These are phyloP conservation scores for Mycena capillaripes DNA, from an alignment of 768 basidiomycete species.

Conservation along the genomic window DNA sequence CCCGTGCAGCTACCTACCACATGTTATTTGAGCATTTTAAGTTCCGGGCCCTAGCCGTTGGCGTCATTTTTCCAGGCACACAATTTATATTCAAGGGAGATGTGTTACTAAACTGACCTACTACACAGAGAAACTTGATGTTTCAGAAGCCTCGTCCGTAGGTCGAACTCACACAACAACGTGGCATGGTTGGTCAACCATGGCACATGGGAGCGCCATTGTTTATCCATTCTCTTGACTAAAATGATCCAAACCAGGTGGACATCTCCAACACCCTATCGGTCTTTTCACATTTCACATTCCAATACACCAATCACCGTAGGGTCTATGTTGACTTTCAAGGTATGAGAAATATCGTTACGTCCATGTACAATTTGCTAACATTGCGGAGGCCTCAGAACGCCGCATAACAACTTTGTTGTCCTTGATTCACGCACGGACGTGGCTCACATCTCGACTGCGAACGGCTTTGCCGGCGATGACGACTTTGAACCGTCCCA, in stretches of 20 bases:
- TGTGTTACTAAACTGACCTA: background rate
- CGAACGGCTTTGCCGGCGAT: no score
- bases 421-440: no score
- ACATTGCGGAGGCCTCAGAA: no score
- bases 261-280: background rate
- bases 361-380: no score
- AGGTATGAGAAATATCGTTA: constrained; percentile 32
- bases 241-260: background rate
- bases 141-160: background rate
- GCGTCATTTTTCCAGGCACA: background rate
- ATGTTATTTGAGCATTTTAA: background rate
- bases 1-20: background rate
- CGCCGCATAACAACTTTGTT: no score
- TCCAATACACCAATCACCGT: background rate
- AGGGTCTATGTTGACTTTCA: constrained; percentile 1
- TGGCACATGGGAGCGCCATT: background rate
- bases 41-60: background rate
- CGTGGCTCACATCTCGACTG: no score
- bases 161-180: background rate
- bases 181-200: background rate
- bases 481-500: no score
- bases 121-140: background rate
- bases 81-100: background rate
- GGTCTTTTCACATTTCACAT: background rate
- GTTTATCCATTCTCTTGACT: background rate